A percentile compares a stretch with the other conserved stretches of the same genome.
These are phyloP conservation scores for Hyaloscypha hepaticicola DNA, from an alignment of 495 filamentous ascomycete species.

Conservation along the genomic window DNA sequence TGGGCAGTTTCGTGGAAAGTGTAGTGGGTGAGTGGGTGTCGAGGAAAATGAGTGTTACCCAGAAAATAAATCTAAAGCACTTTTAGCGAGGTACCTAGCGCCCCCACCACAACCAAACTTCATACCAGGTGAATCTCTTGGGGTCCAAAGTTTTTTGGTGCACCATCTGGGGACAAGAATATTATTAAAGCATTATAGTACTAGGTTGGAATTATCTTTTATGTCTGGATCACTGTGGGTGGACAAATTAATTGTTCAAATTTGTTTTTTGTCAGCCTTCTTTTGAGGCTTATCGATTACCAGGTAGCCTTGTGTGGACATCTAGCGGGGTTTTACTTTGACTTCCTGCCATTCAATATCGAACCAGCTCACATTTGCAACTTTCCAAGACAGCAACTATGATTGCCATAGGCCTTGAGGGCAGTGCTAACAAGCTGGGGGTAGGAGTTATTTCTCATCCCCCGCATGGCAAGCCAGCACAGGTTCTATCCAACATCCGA, in stretches of 20 bases:
- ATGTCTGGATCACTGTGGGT: not conserved
- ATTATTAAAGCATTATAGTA: not conserved
- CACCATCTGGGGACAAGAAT: not conserved
- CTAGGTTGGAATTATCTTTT: not conserved
- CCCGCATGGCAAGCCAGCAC: conserved; percentile 53
- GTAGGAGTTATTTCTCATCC: conserved; percentile 89
- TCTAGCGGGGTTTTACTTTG: not conserved
- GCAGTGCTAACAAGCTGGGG: conserved; percentile 96
- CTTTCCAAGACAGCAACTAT: conserved; percentile 18
- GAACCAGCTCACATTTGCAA: not conserved
- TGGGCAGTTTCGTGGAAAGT: not conserved
- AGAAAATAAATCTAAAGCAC: too few relatives aligned
- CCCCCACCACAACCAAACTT: not conserved
- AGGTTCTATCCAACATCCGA: conserved; percentile 88
- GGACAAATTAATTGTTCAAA: not conserved
- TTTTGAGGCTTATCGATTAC: not conserved
- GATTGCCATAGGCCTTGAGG: conserved; percentile 91
- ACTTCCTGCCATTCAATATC: not conserved
- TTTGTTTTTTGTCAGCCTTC: not conserved
- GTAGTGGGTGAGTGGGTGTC: too few relatives aligned
- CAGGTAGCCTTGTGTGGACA: not conserved
- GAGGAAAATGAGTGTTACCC: not conserved
- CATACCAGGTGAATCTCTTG: too few relatives aligned
- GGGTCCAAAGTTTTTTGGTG: not conserved
- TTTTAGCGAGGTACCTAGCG: not conserved